These are phyloP conservation scores for Ambrosia trifida DNA, from an alignment of 129 eudicot species.

Conservation along the genomic window DNA sequence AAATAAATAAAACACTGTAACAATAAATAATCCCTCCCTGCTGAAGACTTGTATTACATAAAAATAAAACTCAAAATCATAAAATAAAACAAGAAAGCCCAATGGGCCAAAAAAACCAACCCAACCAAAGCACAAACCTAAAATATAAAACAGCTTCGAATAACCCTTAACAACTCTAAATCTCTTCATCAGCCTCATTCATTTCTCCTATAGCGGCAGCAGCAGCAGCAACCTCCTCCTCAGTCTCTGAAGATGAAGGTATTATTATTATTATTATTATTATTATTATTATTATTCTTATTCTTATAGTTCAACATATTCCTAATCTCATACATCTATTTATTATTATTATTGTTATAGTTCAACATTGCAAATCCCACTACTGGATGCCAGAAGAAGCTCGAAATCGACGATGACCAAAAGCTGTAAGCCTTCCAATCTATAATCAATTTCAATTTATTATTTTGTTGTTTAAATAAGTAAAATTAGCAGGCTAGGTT, in stretches of 20 bases:
- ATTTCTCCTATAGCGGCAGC: constrained; percentile 14
- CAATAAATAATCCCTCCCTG: too few species aligned
- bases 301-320: constrained; percentile 58
- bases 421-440: constrained; percentile 70
- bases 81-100: background rate
- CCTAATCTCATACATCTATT: background rate
- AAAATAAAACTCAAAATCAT: too few species aligned
- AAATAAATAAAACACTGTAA: too few species aligned
- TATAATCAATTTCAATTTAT: background rate
- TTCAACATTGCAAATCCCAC: constrained; percentile 89
- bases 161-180: constrained; percentile 26
- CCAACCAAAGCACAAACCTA: background rate
- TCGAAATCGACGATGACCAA: constrained; percentile 88
- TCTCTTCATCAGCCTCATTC: constrained; percentile 16
- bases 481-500: too few species aligned
- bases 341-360: constrained; percentile 38
- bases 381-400: constrained; percentile 98
- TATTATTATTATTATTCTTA: background rate
- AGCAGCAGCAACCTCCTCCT: constrained; percentile 29
- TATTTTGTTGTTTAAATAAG: too few species aligned
- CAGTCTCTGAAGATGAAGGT: constrained; percentile 33
- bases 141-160: constrained; percentile 20
- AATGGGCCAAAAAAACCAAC: constrained; percentile 11
- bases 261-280: constrained; percentile 18
- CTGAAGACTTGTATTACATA: too few species aligned